Base-by-base conservation (phyloP, 2,329 filamentous ascomycete genomes). In the Cladosporium sp. region DNA sequence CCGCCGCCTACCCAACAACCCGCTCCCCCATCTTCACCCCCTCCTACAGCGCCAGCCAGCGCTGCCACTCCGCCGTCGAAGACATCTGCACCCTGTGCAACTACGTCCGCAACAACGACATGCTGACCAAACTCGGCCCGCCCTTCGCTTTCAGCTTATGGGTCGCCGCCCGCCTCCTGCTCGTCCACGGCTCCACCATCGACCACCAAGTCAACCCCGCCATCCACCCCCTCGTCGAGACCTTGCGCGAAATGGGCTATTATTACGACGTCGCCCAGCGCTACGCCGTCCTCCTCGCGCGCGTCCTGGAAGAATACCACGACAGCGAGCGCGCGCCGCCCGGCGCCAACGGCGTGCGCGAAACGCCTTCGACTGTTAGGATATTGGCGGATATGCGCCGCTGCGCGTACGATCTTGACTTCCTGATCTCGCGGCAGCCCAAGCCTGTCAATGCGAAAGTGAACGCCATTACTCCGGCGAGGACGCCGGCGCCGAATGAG, bases 111-210 rank as follows among this genome's bases (percentile, higher is more conserved):
- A 87, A 87, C 67, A 90, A 92, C 71, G 85, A 85, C 60, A 85
- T 96, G 76, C 83, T 97, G 23, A 84, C 88, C 58, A 93, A 93
- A 75, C 86, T 97, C 18, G 93, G 93, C 0, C 93, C 93, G 0
- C 93, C 92, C 0, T 97, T 97, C 75, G 93, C 93, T 3, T 97
- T 97, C 75, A 93, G 91, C 0, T 83, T 97, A 1, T 97, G 93
- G 93, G 93, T 97, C 18, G 92, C 91, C 3, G 92, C 93, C 6
- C 89, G 93, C 3, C 84, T 97, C 3, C 83, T 96, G 5, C 88
- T 97, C 10, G 93, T 97, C 2, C 93, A 97, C 76, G 92, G 92
- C 28, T 95, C 91, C 8, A 96, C 93, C 0, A 92, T 96, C 64
- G 91, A 95, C 70, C 91, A 91, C 76, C 91, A 90, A 67, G 83